These are phyloP conservation scores for rapeseed (Brassica napus) DNA, from an alignment of 345 rosid species.

Conservation along the genomic window DNA sequence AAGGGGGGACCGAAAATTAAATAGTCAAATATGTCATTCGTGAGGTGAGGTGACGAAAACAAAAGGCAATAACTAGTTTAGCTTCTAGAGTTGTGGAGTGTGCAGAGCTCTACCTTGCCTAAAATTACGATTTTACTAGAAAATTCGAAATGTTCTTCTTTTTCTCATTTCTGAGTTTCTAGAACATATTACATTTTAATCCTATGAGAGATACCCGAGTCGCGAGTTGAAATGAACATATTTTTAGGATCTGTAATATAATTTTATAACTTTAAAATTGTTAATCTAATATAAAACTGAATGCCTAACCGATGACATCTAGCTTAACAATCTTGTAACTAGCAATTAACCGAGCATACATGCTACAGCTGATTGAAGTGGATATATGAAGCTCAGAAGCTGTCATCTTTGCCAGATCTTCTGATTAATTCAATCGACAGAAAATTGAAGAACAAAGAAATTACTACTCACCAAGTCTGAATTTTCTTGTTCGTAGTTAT, in stretches of 20 bases:
- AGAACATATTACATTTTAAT: background rate
- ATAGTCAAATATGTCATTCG: conserved; percentile 27
- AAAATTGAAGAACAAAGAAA: background rate
- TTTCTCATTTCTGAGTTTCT: background rate
- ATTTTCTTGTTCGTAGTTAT: background rate
- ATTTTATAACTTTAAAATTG: background rate
- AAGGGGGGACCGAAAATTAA: background rate
- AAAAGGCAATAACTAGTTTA: background rate
- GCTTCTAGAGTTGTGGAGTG: conserved; percentile 15
- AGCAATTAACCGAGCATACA: background rate
- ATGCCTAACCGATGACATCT: background rate
- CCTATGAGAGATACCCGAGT: background rate
- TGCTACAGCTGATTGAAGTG: background rate
- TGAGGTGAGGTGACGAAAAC: background rate
- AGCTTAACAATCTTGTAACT: background rate
- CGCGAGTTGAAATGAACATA: background rate
- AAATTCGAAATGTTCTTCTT: background rate
- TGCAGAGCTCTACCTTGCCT: background rate
- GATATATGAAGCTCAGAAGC: too few relatives aligned
- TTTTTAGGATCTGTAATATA: background rate
- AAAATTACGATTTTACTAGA: background rate
- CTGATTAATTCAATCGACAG: background rate
- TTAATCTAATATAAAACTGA: background rate
- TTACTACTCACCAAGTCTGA: background rate
- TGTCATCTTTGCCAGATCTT: background rate